These are phyloP conservation scores for Lathyrus oleraceus DNA, from an alignment of 306 rosid species.

Conservation along the genomic window DNA sequence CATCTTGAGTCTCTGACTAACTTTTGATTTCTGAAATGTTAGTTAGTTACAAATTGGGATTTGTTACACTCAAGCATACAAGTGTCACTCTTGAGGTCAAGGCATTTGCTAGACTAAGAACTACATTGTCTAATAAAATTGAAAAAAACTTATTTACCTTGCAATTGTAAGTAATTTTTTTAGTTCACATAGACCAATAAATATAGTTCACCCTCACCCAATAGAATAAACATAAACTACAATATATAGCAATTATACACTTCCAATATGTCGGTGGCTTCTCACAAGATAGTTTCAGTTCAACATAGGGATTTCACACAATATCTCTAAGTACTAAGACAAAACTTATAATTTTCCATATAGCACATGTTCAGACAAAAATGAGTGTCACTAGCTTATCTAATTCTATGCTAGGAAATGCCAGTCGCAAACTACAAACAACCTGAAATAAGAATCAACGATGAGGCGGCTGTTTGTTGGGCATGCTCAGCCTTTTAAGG, in stretches of 20 bases:
- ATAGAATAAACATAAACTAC: neutral
- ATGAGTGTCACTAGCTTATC: conserved; percentile 1
- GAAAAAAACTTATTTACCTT: too few species aligned
- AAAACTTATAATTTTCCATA: neutral
- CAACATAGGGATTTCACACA: neutral
- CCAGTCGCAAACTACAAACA: neutral
- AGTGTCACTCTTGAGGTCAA: too few species aligned
- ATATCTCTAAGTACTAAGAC: neutral
- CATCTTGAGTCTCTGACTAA: too few species aligned
- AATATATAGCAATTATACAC: neutral
- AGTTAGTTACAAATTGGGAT: too few species aligned
- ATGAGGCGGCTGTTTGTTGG: neutral
- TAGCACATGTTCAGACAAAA: neutral
- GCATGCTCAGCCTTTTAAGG: neutral
- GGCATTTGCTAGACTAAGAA: too few species aligned
- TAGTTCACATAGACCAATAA: too few species aligned
- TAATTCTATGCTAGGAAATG: neutral
- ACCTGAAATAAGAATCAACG: conserved; percentile 16
- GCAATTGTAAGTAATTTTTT: too few species aligned
- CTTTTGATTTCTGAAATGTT: too few species aligned
- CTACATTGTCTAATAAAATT: too few species aligned
- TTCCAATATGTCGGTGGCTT: neutral
- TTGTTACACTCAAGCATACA: too few species aligned
- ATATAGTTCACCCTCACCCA: too few species aligned
- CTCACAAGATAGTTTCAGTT: neutral